Conservation (phyloP, 495 filamentous ascomycete species). For the Penicillium salamii region DNA sequence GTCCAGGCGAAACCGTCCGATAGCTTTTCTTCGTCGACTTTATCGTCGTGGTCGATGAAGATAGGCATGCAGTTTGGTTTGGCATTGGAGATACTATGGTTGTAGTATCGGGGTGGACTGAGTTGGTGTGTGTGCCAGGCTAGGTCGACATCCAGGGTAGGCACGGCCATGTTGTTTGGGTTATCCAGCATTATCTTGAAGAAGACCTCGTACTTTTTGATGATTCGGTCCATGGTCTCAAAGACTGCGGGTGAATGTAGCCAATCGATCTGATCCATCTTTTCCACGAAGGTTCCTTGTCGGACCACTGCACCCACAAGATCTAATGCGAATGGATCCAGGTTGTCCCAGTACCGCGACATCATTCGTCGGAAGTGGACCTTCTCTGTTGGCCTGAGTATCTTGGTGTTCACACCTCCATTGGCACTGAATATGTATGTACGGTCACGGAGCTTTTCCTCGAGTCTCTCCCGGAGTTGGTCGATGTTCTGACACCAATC, state of each 20-base stretch:
- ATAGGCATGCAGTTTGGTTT: not conserved
- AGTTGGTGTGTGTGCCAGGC: conserved; percentile 72
- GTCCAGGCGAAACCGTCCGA: conserved; percentile 71
- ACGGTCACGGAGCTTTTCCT: conserved; percentile 12
- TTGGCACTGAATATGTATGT: conserved; percentile 6
- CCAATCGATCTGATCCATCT: conserved; percentile 79
- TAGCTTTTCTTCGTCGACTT: conserved; percentile 65
- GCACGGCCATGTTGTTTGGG: conserved; percentile 59
- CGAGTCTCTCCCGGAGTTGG: conserved; percentile 7
- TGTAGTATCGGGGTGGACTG: conserved; percentile 58
- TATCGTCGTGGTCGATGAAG: conserved; percentile 84
- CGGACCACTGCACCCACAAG: conserved; percentile 75
- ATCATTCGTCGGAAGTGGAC: conserved; percentile 68
- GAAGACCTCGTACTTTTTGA: conserved; percentile 70
- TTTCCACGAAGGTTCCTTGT: conserved; percentile 73
- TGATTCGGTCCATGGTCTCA: conserved; percentile 62
- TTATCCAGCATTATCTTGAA: conserved; percentile 58
- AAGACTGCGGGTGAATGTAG: conserved; percentile 62
- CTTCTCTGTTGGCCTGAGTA: conserved; percentile 22
- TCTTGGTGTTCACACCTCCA: not conserved
- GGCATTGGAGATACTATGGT: conserved; percentile 34
- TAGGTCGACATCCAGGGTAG: conserved; percentile 81
- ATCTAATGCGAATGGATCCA: conserved; percentile 66
- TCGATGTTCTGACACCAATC: conserved; percentile 17
- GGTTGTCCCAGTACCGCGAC: conserved; percentile 78